Evolutionary conservation across 2,329 filamentous ascomycete genomes (phyloP), one percentile per base, ranked within the genome.

Genomic region (Epichloe gansuensis): DNA sequence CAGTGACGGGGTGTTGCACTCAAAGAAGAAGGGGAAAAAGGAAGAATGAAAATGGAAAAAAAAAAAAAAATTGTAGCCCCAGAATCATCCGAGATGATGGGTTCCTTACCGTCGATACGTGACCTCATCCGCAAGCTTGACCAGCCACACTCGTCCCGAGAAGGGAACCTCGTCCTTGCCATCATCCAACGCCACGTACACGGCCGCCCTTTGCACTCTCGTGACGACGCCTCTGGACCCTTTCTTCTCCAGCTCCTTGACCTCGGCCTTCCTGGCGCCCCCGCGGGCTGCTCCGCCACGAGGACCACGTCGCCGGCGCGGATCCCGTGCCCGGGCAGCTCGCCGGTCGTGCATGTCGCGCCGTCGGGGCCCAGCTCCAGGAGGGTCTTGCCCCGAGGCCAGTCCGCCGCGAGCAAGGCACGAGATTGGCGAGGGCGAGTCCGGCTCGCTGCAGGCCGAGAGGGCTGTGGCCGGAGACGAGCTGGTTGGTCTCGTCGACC

Each of bases 371-470:
- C 71, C 1, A 98, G 81, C 66, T 96, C 91, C 3, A 96, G 72
- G 2, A 98, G 85, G 0, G 88, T 89, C 58, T 89, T 87, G n/a
- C 93, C 93, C 91, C 93, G 39, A 96, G 75, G 0, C 93, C 93
- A 0, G 93, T 98, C 34, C 91, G 84, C 64, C 87, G 86, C 17
- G 86, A 84, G 11, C 78, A 74, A 37, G 95, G 72, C 35, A 80
- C 72, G 8, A 97, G 80, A 67, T 91, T 91, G 15, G 82, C 81
- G 60, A 93, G 75, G 35, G 88, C 88, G 42, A 89, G 76, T n/a
- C 88, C 88, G 5, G 86, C 86, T 54, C 85, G 82, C 63, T 88
- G 80, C 12, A 94, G 80, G 1, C 80, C 75, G 0, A 77, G 72
- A 4, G 88, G 88, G 47, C 83, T 81, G 65, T 86, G 80, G 46